A percentile compares a stretch with the other conserved stretches of the same genome.
These are phyloP conservation scores for Forsythia suspensa DNA, from an alignment of 257 asterid genomes.

Conservation along the genomic window DNA sequence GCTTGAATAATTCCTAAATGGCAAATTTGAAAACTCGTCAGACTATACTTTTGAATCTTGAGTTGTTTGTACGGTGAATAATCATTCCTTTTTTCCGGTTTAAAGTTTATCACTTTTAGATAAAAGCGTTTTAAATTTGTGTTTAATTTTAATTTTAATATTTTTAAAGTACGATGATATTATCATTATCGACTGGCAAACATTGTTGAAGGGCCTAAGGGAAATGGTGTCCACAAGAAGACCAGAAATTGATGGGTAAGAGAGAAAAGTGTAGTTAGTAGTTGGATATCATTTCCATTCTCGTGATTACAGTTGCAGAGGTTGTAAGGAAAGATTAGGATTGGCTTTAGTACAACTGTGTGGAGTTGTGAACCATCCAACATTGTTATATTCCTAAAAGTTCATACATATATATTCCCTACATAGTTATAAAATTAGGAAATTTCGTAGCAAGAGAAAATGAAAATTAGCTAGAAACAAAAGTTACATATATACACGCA, in stretches of 20 bases:
- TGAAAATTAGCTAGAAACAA: not conserved
- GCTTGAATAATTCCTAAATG: no score
- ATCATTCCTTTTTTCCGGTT: not conserved
- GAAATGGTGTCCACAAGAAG: constrained; percentile 38
- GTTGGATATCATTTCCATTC: constrained; percentile 56
- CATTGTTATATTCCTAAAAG: not conserved
- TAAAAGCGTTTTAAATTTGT: not conserved
- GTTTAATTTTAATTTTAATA: no score
- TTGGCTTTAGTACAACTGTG: constrained; percentile 6
- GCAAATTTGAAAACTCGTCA: no score
- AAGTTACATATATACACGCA: no score
- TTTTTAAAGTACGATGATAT: not conserved
- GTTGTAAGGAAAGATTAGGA: constrained; percentile 16
- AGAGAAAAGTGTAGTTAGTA: constrained; percentile 9
- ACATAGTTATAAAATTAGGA: not conserved
- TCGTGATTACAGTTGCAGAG: constrained; percentile 48
- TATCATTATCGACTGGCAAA: not conserved
- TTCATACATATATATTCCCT: not conserved
- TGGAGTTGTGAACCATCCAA: constrained; percentile 16
- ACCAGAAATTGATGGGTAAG: not conserved
- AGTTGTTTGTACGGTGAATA: not conserved
- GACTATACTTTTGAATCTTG: no score
- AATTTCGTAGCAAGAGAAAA: not conserved
- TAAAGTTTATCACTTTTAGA: not conserved
- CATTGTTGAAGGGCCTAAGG: not conserved